Conservation (phyloP, 2,329 filamentous ascomycete species). For the Thelonectria blattea region DNA sequence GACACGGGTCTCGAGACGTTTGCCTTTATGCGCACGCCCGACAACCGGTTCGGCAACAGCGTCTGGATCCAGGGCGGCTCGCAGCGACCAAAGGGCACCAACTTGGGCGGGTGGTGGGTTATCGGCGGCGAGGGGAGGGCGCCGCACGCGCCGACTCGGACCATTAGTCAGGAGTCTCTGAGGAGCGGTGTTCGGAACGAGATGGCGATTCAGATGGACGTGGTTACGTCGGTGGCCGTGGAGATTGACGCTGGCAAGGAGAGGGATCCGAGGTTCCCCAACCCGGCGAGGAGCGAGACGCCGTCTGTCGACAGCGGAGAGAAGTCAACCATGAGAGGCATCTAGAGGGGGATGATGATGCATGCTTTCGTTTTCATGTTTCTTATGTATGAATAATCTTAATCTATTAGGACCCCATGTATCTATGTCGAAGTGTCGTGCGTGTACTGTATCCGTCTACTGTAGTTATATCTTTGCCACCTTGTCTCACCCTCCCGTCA, state of each 20-base stretch:
- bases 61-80: slow-evolving; percentile 43
- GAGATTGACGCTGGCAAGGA: slow-evolving; percentile 42
- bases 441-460: no score
- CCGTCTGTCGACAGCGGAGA: slow-evolving; percentile 32
- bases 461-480: background rate
- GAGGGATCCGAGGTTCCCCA: slow-evolving; percentile 30
- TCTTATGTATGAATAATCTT: slow-evolving; percentile 1
- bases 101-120: slow-evolving; percentile 37
- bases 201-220: slow-evolving; percentile 49
- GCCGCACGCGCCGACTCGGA: slow-evolving; percentile 13
- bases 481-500: background rate
- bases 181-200: slow-evolving; percentile 32
- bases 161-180: slow-evolving; percentile 39
- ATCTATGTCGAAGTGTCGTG: background rate
- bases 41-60: slow-evolving; percentile 48
- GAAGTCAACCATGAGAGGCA: slow-evolving; percentile 13
- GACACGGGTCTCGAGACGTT: slow-evolving; percentile 59
- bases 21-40: slow-evolving; percentile 52
- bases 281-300: slow-evolving; percentile 28
- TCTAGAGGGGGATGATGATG: slow-evolving; percentile 4
- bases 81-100: slow-evolving; percentile 7
- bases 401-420: slow-evolving; percentile 10
- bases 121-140: slow-evolving; percentile 19
- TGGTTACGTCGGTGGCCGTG: slow-evolving; percentile 48
- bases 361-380: background rate